Evolutionary conservation across 192 early-diverging fungal species (phyloP), one percentile per base, ranked within the genome.

Genomic region (Coemansia sp.): DNA sequence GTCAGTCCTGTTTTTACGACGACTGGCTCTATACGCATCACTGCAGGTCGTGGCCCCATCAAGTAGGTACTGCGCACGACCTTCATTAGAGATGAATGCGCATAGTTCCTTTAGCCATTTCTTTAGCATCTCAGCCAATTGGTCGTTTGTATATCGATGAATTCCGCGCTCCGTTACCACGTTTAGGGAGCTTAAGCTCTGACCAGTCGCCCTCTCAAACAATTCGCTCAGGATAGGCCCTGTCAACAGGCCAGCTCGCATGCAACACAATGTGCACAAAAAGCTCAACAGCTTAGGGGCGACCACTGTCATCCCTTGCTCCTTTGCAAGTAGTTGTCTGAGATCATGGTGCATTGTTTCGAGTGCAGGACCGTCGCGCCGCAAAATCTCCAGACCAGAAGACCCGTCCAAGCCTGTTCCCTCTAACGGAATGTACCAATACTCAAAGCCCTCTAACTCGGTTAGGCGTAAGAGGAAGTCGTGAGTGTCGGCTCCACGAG

Each of bases 201-300:
- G 43, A 3, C 43, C 59, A 1, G 70, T 70, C 24, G 76, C 61
- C 0, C 22, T 10, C 0, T 30, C 29, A n/a, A 76, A 72, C 60
- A 82, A 62, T 1, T 4, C 11, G 2, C 58, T 47, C 2, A 82
- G 34, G 32, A 49, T 30, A 1, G 1, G 3, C 5, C 61, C 52
- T 0, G 53, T 53, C 22, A 73, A 27, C 12, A 5, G 2, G 0
- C 55, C 13, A 11, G 67, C 16, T 13, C 10, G 39, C 10, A 22
- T 43, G 32, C 73, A 75, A 11, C 34, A 47, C 15, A 82, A 58
- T 40, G 45, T 59, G 1, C 72, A 3, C 27, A 82, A 8, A 30
- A 47, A 59, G 47, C 32, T 2, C 27, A 73, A 38, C 43, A 82
- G 62, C 40, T 73, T 60, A 13, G 79, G 79, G 1, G 43, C 74